Evolutionary conservation across 2,329 filamentous ascomycete genomes (phyloP).

Genomic region (Orbilia javanica): DNA sequence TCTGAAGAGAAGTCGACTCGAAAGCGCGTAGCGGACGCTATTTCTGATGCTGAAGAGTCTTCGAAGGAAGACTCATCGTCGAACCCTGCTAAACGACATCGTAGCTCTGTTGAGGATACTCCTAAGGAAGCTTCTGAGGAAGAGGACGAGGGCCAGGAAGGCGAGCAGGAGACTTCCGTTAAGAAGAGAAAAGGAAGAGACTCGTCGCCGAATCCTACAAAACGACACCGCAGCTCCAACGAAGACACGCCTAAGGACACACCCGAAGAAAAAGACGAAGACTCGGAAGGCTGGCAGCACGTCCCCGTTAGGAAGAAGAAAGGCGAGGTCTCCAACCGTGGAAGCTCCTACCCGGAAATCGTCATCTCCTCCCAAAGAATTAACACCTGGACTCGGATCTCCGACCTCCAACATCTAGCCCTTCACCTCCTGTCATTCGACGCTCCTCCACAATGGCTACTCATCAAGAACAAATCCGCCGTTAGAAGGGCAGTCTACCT

Average conservation of each 20-base stretch:
- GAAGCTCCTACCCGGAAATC: conserved; percentile 61
- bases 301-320: conserved; percentile 59
- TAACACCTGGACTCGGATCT: conserved; percentile 74
- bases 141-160: not conserved
- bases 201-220: not conserved
- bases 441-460: conserved; percentile 74
- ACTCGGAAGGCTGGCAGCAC: conserved; percentile 40
- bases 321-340: conserved; percentile 53
- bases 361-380: conserved; percentile 66
- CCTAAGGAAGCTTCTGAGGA: not conserved
- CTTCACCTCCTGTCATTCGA: conserved; percentile 78
- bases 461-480: conserved; percentile 73
- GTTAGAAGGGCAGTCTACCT: conserved; percentile 85
- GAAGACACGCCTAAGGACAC: not conserved
- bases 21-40: conserved; percentile 27
- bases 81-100: conserved; percentile 26
- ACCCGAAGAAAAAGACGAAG: not conserved
- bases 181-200: not conserved
- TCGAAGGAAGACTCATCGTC: not conserved
- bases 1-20: not conserved
- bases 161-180: not conserved
- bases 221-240: conserved; percentile 22
- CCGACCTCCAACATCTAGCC: conserved; percentile 74
- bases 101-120: not conserved
- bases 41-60: conserved; percentile 28